Base-by-base conservation (phyloP, 441 rosid genomes). In the Manihot esculenta region DNA sequence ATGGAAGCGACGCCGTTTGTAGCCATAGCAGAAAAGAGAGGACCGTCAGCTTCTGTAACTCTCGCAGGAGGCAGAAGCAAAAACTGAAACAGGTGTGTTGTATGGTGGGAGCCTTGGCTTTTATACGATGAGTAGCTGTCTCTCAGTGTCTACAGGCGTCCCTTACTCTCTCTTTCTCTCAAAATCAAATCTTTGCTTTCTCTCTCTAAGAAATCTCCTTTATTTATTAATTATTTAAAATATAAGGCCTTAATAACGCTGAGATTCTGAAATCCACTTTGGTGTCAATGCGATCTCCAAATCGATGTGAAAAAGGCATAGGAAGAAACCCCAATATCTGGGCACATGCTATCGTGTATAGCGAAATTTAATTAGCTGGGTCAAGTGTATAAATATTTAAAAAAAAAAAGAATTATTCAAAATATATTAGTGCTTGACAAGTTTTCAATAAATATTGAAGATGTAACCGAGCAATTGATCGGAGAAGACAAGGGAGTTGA, bases 241-340 rank as follows among this genome's bases (percentile, higher is more conserved):
- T 61, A 8, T 24, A 55, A 41, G 38, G 71, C 26, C 76, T 68
- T 63, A 56, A 61, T 53, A 74, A 75, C 69, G 69, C 79, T 66
- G 80, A 72, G 84, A 84, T 84, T 86, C 86, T 72, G 71, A 81
- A 84, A 85, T 78, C 81, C 82, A 73, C 85, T 80, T 81, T 66
- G 74, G 80, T 58, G 81, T 9, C 9, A 38, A 38, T 38, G 42
- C 63, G 78, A 78, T 73, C 70, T 71, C 72, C 74, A 24, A 45
- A 66, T 68, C 75, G 62, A 55, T 42, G 18, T 48, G 73, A 76
- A 67, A 76, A 67, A 76, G 76, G 45, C 53, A 68, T 53, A 41
- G 26, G 42, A 11, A 38, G 42, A 38, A 38, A 38, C 42, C 42
- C 42, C 42, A 38, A 38, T 38, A 38, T 38, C 42, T 38, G 9